Conservation (phyloP, 2,329 filamentous ascomycete species). For the Knufia fluminis region DNA sequence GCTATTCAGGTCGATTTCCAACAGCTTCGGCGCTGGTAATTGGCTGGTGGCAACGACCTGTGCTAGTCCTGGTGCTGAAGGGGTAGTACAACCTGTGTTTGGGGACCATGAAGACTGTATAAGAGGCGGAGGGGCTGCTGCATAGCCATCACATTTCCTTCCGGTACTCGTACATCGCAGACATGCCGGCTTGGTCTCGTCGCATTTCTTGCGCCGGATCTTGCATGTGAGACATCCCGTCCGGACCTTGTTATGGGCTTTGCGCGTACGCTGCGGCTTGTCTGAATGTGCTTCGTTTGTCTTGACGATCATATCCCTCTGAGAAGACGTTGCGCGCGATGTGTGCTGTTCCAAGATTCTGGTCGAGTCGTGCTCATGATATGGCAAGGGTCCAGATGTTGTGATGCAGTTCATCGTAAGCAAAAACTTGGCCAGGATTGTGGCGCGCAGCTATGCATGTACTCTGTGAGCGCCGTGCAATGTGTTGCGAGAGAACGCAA, state of each 20-base stretch:
- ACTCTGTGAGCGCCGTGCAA: too few relatives aligned
- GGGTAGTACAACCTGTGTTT: background rate
- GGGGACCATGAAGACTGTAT: background rate
- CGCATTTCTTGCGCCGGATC: conserved; percentile 27
- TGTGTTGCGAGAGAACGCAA: too few relatives aligned
- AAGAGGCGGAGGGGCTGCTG: background rate
- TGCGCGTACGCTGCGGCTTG: conserved; percentile 13
- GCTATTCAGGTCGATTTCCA: background rate
- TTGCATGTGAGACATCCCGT: conserved; percentile 24
- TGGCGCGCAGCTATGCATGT: too few relatives aligned
- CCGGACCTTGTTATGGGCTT: conserved; percentile 20
- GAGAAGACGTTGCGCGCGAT: too few relatives aligned
- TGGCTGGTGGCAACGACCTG: too few relatives aligned
- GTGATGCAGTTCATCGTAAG: too few relatives aligned
- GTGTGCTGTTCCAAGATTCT: too few relatives aligned
- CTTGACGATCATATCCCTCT: too few relatives aligned
- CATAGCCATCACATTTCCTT: conserved; percentile 27
- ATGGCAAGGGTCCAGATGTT: too few relatives aligned
- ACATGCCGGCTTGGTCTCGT: conserved; percentile 26
- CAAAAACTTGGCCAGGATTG: too few relatives aligned
- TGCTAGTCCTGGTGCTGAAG: too few relatives aligned
- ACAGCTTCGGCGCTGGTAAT: background rate
- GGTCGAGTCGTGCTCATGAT: too few relatives aligned
- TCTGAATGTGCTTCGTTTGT: background rate
- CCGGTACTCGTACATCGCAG: conserved; percentile 26